Evolutionary conservation across 495 filamentous ascomycete species (phyloP).

Genomic region (Astrocystis sublimbata): DNA sequence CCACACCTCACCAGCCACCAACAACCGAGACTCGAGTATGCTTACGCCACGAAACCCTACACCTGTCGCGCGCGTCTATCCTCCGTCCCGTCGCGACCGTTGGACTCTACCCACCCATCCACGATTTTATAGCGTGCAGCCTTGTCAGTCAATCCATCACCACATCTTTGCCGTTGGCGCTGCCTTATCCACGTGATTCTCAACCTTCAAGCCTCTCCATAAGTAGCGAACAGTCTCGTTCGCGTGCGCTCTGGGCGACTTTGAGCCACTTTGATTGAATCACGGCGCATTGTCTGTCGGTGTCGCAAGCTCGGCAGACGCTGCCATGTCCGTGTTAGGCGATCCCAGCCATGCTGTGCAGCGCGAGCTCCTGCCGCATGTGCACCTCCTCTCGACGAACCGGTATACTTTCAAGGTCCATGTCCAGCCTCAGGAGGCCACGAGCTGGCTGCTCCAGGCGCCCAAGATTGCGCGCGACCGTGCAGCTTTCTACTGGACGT

Average conservation of each 20-base stretch:
- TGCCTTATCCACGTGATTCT: not conserved
- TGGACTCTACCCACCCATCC: constrained; percentile 15
- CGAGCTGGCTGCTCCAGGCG: constrained; percentile 76
- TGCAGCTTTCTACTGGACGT: constrained; percentile 87
- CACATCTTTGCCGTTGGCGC: not conserved
- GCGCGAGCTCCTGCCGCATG: constrained; percentile 71
- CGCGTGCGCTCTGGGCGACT: not conserved
- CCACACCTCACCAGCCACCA: constrained; percentile 3
- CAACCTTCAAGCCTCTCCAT: not conserved
- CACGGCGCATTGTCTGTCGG: not conserved
- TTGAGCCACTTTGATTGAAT: not conserved
- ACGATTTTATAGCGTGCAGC: constrained; percentile 3
- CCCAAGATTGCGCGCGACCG: constrained; percentile 73
- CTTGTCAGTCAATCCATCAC: constrained; percentile 11
- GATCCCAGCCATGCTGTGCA: constrained; percentile 67
- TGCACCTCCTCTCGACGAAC: constrained; percentile 79
- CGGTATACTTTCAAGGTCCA: constrained; percentile 67
- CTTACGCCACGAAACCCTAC: constrained; percentile 17
- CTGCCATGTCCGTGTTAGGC: constrained; percentile 50
- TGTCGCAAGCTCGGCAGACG: constrained; percentile 10
- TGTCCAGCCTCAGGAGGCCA: constrained; percentile 67
- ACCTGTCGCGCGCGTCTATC: constrained; percentile 27
- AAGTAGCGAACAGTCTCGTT: constrained; percentile 5
- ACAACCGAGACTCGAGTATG: not conserved
- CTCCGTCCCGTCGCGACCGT: constrained; percentile 26